Base-by-base conservation (phyloP, 176 grass and related monocot genomes). In the Carex scoparia region DNA sequence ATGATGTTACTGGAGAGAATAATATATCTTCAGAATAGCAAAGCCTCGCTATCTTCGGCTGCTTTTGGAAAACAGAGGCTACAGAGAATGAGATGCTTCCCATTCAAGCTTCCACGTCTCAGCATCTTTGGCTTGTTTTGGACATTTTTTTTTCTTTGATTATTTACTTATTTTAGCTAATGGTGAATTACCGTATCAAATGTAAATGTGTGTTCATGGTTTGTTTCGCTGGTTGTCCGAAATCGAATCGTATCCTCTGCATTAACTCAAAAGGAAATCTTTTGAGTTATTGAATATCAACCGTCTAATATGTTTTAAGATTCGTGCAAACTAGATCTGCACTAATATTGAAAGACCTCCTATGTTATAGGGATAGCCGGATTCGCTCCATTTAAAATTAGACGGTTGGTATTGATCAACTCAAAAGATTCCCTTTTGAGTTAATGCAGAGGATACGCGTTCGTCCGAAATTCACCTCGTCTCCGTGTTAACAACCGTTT, bases 81-180 rank as follows among this genome's bases (percentile, higher is more conserved):
- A 12, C 51, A 35, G 13, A 15, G 44, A 1, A 78, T 16, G 74
- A 78, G 51, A 76, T 76, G 71, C 71, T 76, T 76, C 71, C 71
- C 71, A 15, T 30, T 76, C 46, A 76, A 76, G 71, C 46, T 76
- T 54, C 71, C 71, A 76, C 19, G 48, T 76, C 10, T 53, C 71
- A 54, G 46, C 11, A 54, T 76, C 44, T 48, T 54, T 76, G 53
- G 70, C 70, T 75, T 54, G 71, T 76, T 31, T 54, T 76, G 18
- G 6, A 54, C 46, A 54, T 54, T 54, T 28, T 76, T 19, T 11
- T 75, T 76, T 76, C 11, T 42, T 28, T 27, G 19, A 76, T 44
- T 8, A 33, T 18, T 71, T n/a, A 14, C 15, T 71, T 71, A 38
- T 71, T 71, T 69, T 19, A 71, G 10, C 16, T 71, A 46, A 71